Evolutionary conservation across 2,329 filamentous ascomycete genomes (phyloP).

Genomic region (Diaporthe sp.): DNA sequence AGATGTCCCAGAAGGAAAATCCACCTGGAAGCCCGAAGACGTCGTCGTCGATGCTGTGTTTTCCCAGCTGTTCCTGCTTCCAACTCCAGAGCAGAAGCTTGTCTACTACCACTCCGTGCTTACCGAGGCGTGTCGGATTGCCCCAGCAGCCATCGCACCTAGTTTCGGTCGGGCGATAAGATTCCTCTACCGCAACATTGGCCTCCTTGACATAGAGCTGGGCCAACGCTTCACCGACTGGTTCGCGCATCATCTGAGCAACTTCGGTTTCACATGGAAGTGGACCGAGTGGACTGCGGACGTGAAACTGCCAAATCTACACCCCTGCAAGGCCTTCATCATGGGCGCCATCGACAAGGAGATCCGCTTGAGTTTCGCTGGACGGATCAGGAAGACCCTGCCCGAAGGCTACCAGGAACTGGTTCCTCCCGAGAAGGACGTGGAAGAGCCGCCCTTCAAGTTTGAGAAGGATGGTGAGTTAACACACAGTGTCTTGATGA

Average conservation of each 20-base stretch:
- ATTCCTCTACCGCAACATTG: constrained; percentile 86
- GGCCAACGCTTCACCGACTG: constrained; percentile 92
- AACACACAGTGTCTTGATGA: constrained; percentile 63
- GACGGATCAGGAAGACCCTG: constrained; percentile 93
- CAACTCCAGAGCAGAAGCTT: constrained; percentile 89
- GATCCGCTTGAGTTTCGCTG: constrained; percentile 94
- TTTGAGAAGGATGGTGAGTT: constrained; percentile 80
- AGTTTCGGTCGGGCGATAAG: constrained; percentile 94
- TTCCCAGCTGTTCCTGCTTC: constrained; percentile 92
- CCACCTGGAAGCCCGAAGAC: constrained; percentile 98
- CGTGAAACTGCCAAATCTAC: constrained; percentile 79
- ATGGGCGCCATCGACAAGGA: constrained; percentile 94
- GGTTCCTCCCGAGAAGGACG: constrained; percentile 89
- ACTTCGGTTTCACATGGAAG: constrained; percentile 99
- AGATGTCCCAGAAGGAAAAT: constrained; percentile 73
- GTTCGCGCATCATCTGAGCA: constrained; percentile 98
- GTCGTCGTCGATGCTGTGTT: constrained; percentile 98
- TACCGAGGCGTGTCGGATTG: constrained; percentile 95
- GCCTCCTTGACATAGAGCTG: constrained; percentile 89
- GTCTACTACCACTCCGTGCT: constrained; percentile 97
- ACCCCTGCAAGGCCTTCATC: constrained; percentile 95
- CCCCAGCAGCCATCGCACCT: constrained; percentile 95
- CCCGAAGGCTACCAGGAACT: constrained; percentile 87
- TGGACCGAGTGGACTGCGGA: constrained; percentile 98
- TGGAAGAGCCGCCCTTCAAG: constrained; percentile 97